Evolutionary conservation across 805 yeast genomes (phyloP).

Genomic region (Candida palmyrensis): DNA sequence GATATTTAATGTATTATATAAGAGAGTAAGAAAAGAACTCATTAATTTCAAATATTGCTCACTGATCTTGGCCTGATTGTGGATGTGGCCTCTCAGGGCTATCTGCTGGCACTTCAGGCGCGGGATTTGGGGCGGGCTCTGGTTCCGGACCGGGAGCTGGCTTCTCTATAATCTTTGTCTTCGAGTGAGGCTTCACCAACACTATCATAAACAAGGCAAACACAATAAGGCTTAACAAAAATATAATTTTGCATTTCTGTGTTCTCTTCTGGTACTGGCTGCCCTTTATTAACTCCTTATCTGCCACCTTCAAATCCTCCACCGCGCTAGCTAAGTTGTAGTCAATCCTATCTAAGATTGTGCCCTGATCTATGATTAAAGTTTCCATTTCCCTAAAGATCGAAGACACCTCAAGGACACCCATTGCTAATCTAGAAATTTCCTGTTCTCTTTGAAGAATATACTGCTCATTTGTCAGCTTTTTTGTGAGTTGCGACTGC

Average conservation of each 20-base stretch:
- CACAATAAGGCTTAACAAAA: constrained; percentile 66
- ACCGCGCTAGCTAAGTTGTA: constrained; percentile 83
- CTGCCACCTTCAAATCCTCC: constrained; percentile 69
- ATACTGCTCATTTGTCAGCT: constrained; percentile 18
- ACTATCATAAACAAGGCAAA: constrained; percentile 66
- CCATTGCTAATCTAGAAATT: constrained; percentile 86
- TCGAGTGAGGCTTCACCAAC: constrained; percentile 54
- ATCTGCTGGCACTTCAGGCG: neutral
- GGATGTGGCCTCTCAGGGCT: constrained; percentile 2
- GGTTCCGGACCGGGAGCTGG: constrained; percentile 5
- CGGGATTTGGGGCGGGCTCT: too few species aligned
- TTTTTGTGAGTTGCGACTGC: constrained; percentile 19
- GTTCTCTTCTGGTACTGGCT: constrained; percentile 80
- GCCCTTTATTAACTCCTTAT: constrained; percentile 72
- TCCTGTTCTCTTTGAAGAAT: constrained; percentile 81
- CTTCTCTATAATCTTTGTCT: constrained; percentile 19
- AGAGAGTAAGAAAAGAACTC: neutral
- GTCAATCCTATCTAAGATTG: constrained; percentile 88
- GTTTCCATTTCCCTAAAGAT: constrained; percentile 91
- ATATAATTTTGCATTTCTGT: constrained; percentile 83
- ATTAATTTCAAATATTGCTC: neutral
- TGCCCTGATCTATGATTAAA: constrained; percentile 92
- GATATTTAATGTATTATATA: neutral
- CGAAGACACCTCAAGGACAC: constrained; percentile 87
- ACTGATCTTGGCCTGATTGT: neutral